phyloP scores from a whole-genome alignment of 495 filamentous ascomycete genomes.

The Halenospora varia region DNA sequence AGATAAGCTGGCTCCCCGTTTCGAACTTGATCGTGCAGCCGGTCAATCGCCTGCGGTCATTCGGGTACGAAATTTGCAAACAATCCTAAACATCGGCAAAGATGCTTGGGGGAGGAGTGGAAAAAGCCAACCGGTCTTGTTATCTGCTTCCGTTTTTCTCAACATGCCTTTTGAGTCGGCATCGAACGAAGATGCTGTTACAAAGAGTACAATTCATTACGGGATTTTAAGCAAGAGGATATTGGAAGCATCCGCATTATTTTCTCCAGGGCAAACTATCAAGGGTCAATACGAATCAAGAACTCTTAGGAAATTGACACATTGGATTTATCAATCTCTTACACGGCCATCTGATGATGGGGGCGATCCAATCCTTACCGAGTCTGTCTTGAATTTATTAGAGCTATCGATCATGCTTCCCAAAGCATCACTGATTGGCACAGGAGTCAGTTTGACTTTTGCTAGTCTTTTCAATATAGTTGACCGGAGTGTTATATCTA shows the following conservation, averaged over 20 bases:
- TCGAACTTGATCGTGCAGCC: neutral
- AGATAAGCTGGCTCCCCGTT: too few species aligned
- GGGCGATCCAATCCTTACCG: neutral
- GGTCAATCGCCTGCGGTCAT: constrained; percentile 31
- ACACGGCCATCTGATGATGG: neutral
- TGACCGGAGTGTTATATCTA: constrained; percentile 16
- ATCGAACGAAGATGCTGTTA: constrained; percentile 41
- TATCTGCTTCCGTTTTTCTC: constrained; percentile 49
- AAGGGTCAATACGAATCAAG: neutral
- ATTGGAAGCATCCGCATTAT: constrained; percentile 29
- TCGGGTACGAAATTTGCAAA: constrained; percentile 47
- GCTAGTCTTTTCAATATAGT: constrained; percentile 5
- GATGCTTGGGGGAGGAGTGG: constrained; percentile 54
- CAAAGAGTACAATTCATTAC: constrained; percentile 56
- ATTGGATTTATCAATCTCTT: neutral
- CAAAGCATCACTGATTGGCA: constrained; percentile 49
- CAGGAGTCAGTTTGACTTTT: constrained; percentile 38
- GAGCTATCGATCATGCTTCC: constrained; percentile 40
- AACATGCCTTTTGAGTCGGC: constrained; percentile 41
- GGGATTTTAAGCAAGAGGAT: constrained; percentile 53
- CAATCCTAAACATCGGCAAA: constrained; percentile 34
- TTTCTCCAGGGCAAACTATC: neutral
- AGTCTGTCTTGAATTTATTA: constrained; percentile 24
- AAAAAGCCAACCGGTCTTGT: constrained; percentile 46
- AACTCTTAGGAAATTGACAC: neutral